A percentile compares a stretch with the other conserved stretches of the same genome.
These are phyloP conservation scores for Nicotiana paniculata DNA, from an alignment of 257 asterid genomes.

Conservation along the genomic window DNA sequence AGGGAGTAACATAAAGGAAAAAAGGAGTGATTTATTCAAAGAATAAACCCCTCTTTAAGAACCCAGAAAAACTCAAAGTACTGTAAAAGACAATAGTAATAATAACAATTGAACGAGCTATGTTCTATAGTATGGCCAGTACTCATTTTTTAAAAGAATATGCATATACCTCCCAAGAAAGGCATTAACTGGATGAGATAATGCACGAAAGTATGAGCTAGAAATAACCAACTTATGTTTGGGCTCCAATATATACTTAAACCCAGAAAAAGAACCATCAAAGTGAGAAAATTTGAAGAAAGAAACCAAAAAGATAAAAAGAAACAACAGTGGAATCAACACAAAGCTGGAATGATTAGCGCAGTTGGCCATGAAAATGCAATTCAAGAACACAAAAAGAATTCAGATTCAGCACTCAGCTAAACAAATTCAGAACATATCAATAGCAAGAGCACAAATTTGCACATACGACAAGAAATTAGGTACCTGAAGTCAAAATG, in stretches of 20 bases:
- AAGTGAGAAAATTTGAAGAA: background rate
- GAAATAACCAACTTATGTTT: background rate
- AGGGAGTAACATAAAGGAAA: background rate
- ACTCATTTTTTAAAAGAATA: background rate
- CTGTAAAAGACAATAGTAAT: background rate
- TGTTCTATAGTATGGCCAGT: background rate
- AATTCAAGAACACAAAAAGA: background rate
- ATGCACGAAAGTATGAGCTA: background rate
- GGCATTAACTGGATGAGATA: background rate
- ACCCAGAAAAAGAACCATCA: background rate
- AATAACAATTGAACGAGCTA: background rate
- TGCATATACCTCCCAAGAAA: background rate
- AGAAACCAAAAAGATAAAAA: background rate
- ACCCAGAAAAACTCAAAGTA: background rate
- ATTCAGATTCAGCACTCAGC: background rate
- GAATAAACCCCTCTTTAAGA: background rate
- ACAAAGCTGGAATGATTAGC: background rate
- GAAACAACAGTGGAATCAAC: background rate
- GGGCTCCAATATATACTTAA: background rate
- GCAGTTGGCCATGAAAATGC: constrained; percentile 3
- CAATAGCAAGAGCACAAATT: background rate
- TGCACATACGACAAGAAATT: background rate
- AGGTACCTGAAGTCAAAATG: constrained; percentile 1
- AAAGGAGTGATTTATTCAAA: background rate
- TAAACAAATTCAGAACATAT: background rate